These are phyloP conservation scores for Diplogelasinospora grovesii DNA, from an alignment of 495 filamentous ascomycete genomes.

Conservation along the genomic window DNA sequence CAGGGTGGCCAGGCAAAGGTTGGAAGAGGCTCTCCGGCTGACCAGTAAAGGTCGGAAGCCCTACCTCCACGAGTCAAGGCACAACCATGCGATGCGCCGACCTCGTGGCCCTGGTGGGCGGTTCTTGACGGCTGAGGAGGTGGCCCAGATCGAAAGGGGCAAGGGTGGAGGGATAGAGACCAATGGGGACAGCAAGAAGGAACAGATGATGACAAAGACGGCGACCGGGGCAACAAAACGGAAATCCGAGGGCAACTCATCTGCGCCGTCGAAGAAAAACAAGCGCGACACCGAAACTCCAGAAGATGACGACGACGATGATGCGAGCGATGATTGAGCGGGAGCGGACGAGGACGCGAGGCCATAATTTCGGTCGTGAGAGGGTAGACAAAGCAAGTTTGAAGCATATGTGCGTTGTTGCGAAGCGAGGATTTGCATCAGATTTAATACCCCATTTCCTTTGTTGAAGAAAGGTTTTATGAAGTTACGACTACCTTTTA, in stretches of 20 bases:
- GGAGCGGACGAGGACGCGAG: too few species aligned
- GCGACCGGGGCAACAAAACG: slow-evolving; percentile 36
- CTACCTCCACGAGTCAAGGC: slow-evolving; percentile 96
- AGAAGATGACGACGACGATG: slow-evolving; percentile 49
- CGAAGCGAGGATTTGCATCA: too few species aligned
- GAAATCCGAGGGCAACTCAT: slow-evolving; percentile 37
- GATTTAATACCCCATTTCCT: slow-evolving; percentile 23
- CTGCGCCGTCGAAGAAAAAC: slow-evolving; percentile 51
- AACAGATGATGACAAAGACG: slow-evolving; percentile 23
- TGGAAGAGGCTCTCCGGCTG: slow-evolving; percentile 84
- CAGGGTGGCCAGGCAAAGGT: slow-evolving; percentile 81
- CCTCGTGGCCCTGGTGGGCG: slow-evolving; percentile 93
- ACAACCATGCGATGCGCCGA: slow-evolving; percentile 97
- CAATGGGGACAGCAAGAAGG: slow-evolving; percentile 25
- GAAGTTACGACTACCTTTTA: slow-evolving; percentile 32
- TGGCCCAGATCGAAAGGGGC: slow-evolving; percentile 75
- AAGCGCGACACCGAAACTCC: slow-evolving; percentile 29
- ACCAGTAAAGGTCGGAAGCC: slow-evolving; percentile 95
- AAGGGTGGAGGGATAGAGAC: slow-evolving; percentile 33
- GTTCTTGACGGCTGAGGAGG: slow-evolving; percentile 97
- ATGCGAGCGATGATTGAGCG: slow-evolving; percentile 37
- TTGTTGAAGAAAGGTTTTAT: slow-evolving; percentile 19
- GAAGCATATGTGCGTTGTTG: too few species aligned
- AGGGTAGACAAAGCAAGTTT: too few species aligned
- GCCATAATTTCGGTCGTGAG: too few species aligned